Evolutionary conservation across 257 asterid genomes (phyloP).

Genomic region (Coffea eugenioides): DNA sequence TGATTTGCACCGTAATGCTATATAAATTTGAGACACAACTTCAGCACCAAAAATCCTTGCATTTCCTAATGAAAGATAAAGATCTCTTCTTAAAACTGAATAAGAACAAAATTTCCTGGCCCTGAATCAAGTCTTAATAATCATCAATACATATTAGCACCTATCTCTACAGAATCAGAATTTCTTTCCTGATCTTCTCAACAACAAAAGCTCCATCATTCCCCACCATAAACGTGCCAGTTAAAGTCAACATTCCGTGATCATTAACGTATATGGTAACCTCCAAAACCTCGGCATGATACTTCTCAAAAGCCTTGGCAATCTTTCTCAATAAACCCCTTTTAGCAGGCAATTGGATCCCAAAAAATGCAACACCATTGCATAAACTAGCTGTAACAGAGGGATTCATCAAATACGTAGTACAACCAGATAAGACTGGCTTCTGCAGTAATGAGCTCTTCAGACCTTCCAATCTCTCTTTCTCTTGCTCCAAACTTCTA

Average conservation of each 20-base stretch:
- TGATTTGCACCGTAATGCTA: neutral
- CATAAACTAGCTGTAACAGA: constrained; percentile 35
- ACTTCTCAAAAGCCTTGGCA: constrained; percentile 44
- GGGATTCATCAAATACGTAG: constrained; percentile 17
- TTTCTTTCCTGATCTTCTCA: constrained; percentile 50
- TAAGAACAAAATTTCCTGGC: neutral
- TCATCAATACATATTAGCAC: neutral
- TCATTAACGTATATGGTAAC: constrained; percentile 45
- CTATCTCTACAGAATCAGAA: constrained; percentile 33
- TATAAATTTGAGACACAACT: neutral
- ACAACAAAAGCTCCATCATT: constrained; percentile 23
- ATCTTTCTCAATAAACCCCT: constrained; percentile 38
- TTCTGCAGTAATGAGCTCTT: constrained; percentile 31
- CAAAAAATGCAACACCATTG: constrained; percentile 46
- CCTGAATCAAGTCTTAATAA: neutral
- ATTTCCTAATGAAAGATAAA: neutral
- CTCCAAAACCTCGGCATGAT: constrained; percentile 59
- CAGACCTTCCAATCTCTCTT: constrained; percentile 43
- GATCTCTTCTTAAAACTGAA: neutral
- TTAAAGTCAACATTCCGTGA: constrained; percentile 35
- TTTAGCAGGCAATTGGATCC: constrained; percentile 38
- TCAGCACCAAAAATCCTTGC: neutral
- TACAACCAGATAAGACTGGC: constrained; percentile 30
- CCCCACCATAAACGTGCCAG: constrained; percentile 42
- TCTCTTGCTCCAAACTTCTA: constrained; percentile 48